Base-by-base conservation (phyloP, 1,284 basidiomycete species). In the Cerrena zonata region DNA sequence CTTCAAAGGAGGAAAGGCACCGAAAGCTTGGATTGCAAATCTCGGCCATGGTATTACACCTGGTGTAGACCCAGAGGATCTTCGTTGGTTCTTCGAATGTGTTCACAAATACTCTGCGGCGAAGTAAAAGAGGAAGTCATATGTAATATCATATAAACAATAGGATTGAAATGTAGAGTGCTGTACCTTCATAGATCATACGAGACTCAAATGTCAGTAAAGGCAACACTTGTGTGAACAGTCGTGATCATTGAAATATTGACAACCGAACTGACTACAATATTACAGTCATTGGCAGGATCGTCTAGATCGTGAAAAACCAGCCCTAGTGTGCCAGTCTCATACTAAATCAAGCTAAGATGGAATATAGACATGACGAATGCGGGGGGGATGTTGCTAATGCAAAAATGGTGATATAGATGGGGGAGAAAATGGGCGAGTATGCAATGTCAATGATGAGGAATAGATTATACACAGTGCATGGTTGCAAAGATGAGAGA, bases 1-100 rank as follows among this genome's bases (percentile, higher is more conserved):
- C 21, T 98, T 98, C 73, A 78, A 70, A 53, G 79, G 78, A 4
- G 70, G 74, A 36, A 69, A 72, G 57, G 71, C 76, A 43, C 56
- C 72, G 10, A 76, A 76, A 47, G 87, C 82, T 5, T 96, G 93
- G 91, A 97, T 99, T 62, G 90, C 90, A 23, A 99, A 99, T 70
- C 73, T 99, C 27, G 96, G 96, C 1, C 96, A 99, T 68, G 95
- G 95, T 3, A 96, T 99, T 60, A 94, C 91, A 10, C 93, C 93
- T n/a, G 87, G 83, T n/a, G 92, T 96, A 18, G 84, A 94, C 65
- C 89, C 92, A 26, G 91, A 94, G 53, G 91, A 94, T 68, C 75
- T 94, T 69, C 75, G 78, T 48, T 94, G 84, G 81, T 95, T 94
- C 75, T 80, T 95, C 56, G 80, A 95, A 68, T 92, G 91, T 63